Evolutionary conservation across 1,284 basidiomycete genomes (phyloP).

Genomic region (Cryptococcus floricola): DNA sequence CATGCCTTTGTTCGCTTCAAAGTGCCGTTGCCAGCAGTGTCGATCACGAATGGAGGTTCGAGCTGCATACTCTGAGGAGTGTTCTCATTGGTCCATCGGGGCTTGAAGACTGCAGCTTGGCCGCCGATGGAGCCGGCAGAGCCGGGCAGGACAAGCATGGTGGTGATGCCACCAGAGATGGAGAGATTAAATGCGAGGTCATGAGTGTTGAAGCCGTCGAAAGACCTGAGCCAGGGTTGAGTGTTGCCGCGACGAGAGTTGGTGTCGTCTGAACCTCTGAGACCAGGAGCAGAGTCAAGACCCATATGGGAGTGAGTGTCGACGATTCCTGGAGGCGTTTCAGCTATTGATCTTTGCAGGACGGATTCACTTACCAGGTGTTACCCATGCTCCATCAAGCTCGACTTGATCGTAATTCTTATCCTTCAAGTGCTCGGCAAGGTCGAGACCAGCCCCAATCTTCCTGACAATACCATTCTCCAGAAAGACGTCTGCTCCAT

Average conservation of each 20-base stretch:
- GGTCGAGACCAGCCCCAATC: slow-evolving; percentile 39
- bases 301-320: slow-evolving; percentile 79
- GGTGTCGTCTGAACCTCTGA: slow-evolving; percentile 52
- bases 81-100: slow-evolving; percentile 48
- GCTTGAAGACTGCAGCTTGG: slow-evolving; percentile 54
- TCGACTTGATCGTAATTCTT: slow-evolving; percentile 40
- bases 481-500: slow-evolving; percentile 51
- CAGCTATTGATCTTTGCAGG: background rate
- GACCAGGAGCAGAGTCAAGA: slow-evolving; percentile 59
- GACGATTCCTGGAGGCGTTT: slow-evolving; percentile 52
- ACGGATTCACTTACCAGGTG: slow-evolving; percentile 42
- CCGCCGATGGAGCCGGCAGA: slow-evolving; percentile 45
- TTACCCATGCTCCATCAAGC: slow-evolving; percentile 52
- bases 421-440: slow-evolving; percentile 8
- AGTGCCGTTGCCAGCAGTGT: slow-evolving; percentile 26
- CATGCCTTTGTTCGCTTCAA: slow-evolving; percentile 41
- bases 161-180: slow-evolving; percentile 54
- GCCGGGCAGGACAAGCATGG: slow-evolving; percentile 54
- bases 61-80: slow-evolving; percentile 50
- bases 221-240: slow-evolving; percentile 52
- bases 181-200: slow-evolving; percentile 51
- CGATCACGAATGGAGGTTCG: slow-evolving; percentile 48
- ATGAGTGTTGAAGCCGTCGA: slow-evolving; percentile 56
- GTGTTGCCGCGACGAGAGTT: slow-evolving; percentile 48
- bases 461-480: slow-evolving; percentile 51